Evolutionary conservation across 768 basidiomycete genomes (phyloP).

Genomic region (Boletus rufocinnamomeus): DNA sequence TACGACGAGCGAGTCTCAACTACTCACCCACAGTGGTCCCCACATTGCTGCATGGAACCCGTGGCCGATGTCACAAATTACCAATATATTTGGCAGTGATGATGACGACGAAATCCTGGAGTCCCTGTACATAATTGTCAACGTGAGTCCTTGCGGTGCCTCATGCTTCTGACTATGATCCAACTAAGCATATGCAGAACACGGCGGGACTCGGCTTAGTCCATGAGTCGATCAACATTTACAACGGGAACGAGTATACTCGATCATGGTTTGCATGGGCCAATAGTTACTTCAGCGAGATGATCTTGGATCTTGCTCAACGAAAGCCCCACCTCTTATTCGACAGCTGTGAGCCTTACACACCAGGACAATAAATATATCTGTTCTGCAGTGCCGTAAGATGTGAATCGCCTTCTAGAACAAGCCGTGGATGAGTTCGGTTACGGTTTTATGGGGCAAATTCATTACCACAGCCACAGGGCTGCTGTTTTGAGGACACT

Average conservation of each 20-base stretch:
- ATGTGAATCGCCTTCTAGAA: not conserved
- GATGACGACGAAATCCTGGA: slow-evolving; percentile 67
- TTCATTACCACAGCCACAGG: slow-evolving; percentile 23
- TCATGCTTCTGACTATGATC: not conserved
- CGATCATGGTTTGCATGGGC: slow-evolving; percentile 84
- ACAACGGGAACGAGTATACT: slow-evolving; percentile 57
- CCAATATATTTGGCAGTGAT: slow-evolving; percentile 72
- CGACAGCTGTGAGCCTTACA: slow-evolving; percentile 54
- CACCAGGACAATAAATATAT: slow-evolving; percentile 43
- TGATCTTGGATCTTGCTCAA: slow-evolving; percentile 74
- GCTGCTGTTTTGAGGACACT: slow-evolving; percentile 9
- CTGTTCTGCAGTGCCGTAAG: not conserved
- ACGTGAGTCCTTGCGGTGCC: slow-evolving; percentile 46
- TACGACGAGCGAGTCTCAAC: not conserved
- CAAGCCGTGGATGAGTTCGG: not conserved
- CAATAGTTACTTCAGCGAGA: slow-evolving; percentile 82
- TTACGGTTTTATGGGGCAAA: not conserved
- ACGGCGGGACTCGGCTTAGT: slow-evolving; percentile 75
- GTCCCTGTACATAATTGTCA: slow-evolving; percentile 64
- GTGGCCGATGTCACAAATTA: slow-evolving; percentile 84
- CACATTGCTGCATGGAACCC: slow-evolving; percentile 74
- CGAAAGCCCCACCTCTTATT: slow-evolving; percentile 73
- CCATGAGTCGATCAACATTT: slow-evolving; percentile 73
- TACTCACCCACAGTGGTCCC: slow-evolving; percentile 53
- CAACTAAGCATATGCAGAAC: slow-evolving; percentile 45